Base-by-base conservation (phyloP, 345 rosid species). In the Conringia planisiliqua region DNA sequence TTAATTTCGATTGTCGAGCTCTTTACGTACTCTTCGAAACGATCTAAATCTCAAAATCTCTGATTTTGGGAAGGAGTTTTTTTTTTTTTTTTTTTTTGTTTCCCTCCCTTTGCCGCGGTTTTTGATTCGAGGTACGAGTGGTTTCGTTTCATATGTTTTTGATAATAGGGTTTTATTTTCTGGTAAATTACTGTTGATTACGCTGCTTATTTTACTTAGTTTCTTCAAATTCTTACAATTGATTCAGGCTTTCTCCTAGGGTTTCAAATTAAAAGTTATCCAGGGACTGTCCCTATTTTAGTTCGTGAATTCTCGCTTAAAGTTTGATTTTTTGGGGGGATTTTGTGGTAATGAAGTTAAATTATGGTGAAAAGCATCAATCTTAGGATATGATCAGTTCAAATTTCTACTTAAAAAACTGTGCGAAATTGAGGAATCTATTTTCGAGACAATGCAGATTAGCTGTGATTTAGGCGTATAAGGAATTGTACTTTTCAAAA, bases 1-100 rank as follows among this genome's bases (percentile, higher is more conserved):
- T 84, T 64, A 60, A 73, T 81, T 85, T 83, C 83, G 88, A 84
- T 80, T 86, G 27, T 73, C 73, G 43, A 74, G 75, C 78, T 78
- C 44, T 77, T 51, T 65, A 64, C 64, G 44, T 68, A 56, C 74
- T 61, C 55, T 5, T 16, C 58, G 55, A 33, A 48, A 58, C 58
- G 69, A 62, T 70, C 62, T 18, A 48, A 70, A 32, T 48, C 70
- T 55, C 73, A 12, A 30, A 52, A 33, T 46, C 65, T 62, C 10
- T 51, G 68, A 69, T 72, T 79, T 29, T 30, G 58, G 47, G 59
- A 65, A 52, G 43, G 58, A 44, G 50, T 1, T 33, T 33, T 7
- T 9, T 35, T 8, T 1, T 35, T 6, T 4, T 32, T 1, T 35
- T 35, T 9, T 35, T 32, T 33, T 9, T n/a, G n/a, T n/a, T n/a